Conservation (phyloP, 2,329 filamentous ascomycete species). For the Fusarium cyanostomum region DNA sequence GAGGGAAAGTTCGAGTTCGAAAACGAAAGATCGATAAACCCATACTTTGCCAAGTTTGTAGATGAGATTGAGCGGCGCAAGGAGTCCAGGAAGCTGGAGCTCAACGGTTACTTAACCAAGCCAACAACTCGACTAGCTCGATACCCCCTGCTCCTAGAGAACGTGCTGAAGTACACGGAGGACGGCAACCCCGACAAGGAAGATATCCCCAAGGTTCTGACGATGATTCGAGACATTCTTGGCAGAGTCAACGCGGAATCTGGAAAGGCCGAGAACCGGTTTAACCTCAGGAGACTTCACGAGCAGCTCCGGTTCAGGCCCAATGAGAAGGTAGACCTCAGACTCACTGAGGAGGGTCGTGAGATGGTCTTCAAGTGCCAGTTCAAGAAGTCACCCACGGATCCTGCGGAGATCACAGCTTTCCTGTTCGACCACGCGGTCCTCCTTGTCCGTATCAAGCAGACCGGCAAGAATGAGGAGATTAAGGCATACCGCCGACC, state of each 20-base stretch:
- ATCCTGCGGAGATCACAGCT: slow-evolving; percentile 88
- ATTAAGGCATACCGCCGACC: slow-evolving; percentile 93
- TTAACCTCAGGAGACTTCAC: slow-evolving; percentile 92
- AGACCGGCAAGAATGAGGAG: slow-evolving; percentile 91
- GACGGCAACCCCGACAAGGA: slow-evolving; percentile 89
- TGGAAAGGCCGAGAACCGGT: slow-evolving; percentile 96
- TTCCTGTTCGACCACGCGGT: slow-evolving; percentile 98
- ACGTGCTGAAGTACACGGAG: slow-evolving; percentile 90
- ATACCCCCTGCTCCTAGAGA: slow-evolving; percentile 91
- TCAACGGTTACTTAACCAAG: slow-evolving; percentile 98
- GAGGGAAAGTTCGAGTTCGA: slow-evolving; percentile 99
- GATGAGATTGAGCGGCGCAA: slow-evolving; percentile 96
- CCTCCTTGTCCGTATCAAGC: slow-evolving; percentile 88
- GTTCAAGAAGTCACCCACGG: slow-evolving; percentile 91
- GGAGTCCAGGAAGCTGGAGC: slow-evolving; percentile 93
- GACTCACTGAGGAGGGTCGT: slow-evolving; percentile 90
- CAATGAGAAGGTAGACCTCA: slow-evolving; percentile 91
- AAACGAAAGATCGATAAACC: slow-evolving; percentile 89
- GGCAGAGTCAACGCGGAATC: slow-evolving; percentile 92
- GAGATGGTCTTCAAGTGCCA: slow-evolving; percentile 94
- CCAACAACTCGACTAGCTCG: slow-evolving; percentile 93
- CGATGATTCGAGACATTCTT: slow-evolving; percentile 85
- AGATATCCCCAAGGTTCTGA: slow-evolving; percentile 90
- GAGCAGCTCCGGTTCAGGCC: slow-evolving; percentile 90
- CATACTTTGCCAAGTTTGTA: slow-evolving; percentile 87